Percentiles rank a stretch among this genome's conserved stretches.
phyloP scores from a whole-genome alignment of 768 basidiomycete genomes.

The Lactifluus pinguis region DNA sequence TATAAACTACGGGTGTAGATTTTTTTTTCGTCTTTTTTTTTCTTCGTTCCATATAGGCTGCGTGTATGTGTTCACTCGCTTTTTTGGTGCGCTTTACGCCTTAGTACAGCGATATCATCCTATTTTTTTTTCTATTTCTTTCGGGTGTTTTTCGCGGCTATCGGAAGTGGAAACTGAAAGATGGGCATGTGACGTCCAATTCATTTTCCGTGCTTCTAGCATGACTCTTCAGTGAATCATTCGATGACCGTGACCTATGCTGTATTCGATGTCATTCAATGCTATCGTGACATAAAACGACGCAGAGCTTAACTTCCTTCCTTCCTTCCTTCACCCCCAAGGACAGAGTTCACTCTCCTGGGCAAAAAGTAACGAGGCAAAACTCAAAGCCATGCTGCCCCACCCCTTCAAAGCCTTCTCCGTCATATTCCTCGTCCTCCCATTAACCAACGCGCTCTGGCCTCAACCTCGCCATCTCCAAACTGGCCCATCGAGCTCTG shows the following conservation, averaged over 20 bases:
- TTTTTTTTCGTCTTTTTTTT: neutral
- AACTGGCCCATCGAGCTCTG: conserved; percentile 22
- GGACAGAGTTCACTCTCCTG: neutral
- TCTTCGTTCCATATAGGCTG: neutral
- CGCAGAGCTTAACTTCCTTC: no score
- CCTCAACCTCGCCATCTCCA: conserved; percentile 23
- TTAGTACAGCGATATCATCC: neutral
- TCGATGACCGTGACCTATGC: no score
- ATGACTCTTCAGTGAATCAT: neutral
- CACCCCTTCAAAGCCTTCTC: conserved; percentile 3
- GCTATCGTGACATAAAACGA: no score
- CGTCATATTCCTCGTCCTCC: conserved; percentile 19
- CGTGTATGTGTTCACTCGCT: neutral
- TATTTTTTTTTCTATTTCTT: neutral
- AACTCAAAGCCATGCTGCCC: neutral
- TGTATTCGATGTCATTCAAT: neutral
- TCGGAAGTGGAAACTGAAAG: no score
- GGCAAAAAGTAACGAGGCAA: neutral
- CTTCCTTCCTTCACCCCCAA: no score
- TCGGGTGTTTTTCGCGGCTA: neutral
- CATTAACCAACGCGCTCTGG: conserved; percentile 27
- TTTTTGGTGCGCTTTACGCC: neutral
- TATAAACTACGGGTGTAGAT: neutral
- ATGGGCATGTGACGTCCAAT: neutral
- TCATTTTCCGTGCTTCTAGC: neutral